These are phyloP conservation scores for Lophiostoma macrostomum DNA, from an alignment of 495 filamentous ascomycete species.

Conservation along the genomic window DNA sequence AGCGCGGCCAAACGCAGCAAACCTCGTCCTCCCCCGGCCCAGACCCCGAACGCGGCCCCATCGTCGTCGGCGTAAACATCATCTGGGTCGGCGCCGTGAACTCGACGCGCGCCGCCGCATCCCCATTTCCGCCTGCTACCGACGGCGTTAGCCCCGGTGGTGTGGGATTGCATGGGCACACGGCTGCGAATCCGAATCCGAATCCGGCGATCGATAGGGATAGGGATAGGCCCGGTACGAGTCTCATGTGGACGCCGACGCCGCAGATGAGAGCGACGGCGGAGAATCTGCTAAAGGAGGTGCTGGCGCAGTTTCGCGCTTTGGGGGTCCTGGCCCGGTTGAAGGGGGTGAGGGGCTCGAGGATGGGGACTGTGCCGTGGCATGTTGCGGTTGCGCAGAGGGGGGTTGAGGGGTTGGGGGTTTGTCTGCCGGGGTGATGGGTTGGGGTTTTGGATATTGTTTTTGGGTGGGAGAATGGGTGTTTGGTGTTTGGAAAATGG, in stretches of 20 bases:
- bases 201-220: slow-evolving; percentile 14
- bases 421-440: slow-evolving; percentile 8
- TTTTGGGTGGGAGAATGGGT: too few species aligned
- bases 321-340: slow-evolving; percentile 69
- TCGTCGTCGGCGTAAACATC: slow-evolving; percentile 33
- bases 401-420: slow-evolving; percentile 56
- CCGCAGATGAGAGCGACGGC: slow-evolving; percentile 42
- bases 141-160: slow-evolving; percentile 30
- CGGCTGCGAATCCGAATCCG: background rate
- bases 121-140: slow-evolving; percentile 17
- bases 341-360: slow-evolving; percentile 61
- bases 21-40: slow-evolving; percentile 6
- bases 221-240: slow-evolving; percentile 18
- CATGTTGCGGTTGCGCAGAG: slow-evolving; percentile 79
- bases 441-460: background rate
- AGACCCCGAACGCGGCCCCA: slow-evolving; percentile 18
- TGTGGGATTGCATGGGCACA: too few species aligned
- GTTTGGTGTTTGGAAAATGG: too few species aligned
- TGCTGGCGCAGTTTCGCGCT: slow-evolving; percentile 71
- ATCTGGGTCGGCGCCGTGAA: slow-evolving; percentile 49
- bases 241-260: slow-evolving; percentile 22
- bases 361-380: slow-evolving; percentile 70
- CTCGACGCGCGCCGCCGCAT: slow-evolving; percentile 14
- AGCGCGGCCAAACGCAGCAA: slow-evolving; percentile 53
- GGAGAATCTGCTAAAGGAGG: slow-evolving; percentile 65